Evolutionary conservation across 2,329 filamentous ascomycete species (phyloP), one percentile per base, ranked within the genome.

Genomic region (Epichloe typhina): DNA sequence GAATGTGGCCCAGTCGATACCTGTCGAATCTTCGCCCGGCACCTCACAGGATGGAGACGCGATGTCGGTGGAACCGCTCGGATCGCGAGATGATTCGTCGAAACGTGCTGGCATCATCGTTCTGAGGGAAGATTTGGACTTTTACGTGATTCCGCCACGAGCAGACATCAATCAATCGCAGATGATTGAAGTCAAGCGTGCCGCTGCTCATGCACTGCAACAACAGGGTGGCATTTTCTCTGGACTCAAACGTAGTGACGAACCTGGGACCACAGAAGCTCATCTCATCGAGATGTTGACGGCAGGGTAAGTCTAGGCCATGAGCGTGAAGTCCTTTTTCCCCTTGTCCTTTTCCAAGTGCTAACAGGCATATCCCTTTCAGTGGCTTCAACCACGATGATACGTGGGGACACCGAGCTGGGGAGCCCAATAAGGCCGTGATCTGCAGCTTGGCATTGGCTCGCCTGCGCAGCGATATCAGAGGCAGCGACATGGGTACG

Each of bases 211-310:
- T 58, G 87, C 88, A n/a, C 69, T 98, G 56, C 76, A 96, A 58
- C 80, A 81, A 63, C 93, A 98, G 67, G 82, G 90, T 59, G 93
- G 93, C 46, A 98, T 98, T 60, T 98, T 98, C 66, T 95, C 90
- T 3, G 93, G 93, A 0, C 72, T 98, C 45, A 86, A 93, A 67
- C 88, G 91, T 65, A 97, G 91, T 61, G 90, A 98, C 59, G 93
- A 98, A 69, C 84, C 87, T 17, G 93, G 93, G 19, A 96, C 91
- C 17, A 98, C 93, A 0, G 93, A 98, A 69, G 93, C 95, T 59
- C 93, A 98, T 73, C 75, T 98, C 39, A 98, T 98, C 62, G 93
- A 98, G 73, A 98, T 98, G 93, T 71, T 98, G 69, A 98, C 93
- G 50, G 93, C 93, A 64, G 93, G 91, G 91, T 97, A 75, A 70